phyloP scores from a whole-genome alignment of 768 basidiomycete genomes.

The Sarcomyxa edulis region DNA sequence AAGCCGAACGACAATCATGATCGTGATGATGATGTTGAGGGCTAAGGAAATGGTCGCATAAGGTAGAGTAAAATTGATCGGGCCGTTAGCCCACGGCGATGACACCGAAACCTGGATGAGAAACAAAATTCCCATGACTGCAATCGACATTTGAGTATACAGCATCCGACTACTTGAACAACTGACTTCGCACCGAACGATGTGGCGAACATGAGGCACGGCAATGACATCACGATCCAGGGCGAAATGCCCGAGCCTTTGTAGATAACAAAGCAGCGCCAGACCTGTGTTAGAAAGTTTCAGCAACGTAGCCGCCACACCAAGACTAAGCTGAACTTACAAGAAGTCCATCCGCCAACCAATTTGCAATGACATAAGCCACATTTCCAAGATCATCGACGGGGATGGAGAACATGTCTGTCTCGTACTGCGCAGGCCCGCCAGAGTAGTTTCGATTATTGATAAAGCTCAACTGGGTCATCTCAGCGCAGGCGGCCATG shows the following conservation, averaged over 20 bases:
- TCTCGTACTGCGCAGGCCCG: constrained; percentile 20
- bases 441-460: constrained; percentile 24
- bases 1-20: constrained; percentile 12
- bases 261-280: constrained; percentile 14
- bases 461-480: constrained; percentile 22
- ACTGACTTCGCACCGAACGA: too few relatives aligned
- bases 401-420: constrained; percentile 13
- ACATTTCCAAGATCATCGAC: constrained; percentile 13
- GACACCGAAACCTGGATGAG: constrained; percentile 12
- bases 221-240: not conserved
- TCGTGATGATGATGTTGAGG: constrained; percentile 13
- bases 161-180: too few relatives aligned
- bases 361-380: constrained; percentile 11
- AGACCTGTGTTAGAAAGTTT: constrained; percentile 5
- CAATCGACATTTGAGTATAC: too few relatives aligned
- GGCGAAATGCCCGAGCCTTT: constrained; percentile 3
- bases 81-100: constrained; percentile 3
- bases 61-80: constrained; percentile 13
- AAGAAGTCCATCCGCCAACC: constrained; percentile 15
- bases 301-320: not conserved
- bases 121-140: constrained; percentile 11
- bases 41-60: constrained; percentile 13
- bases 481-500: constrained; percentile 9
- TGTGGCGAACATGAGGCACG: not conserved
- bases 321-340: constrained; percentile 6